Evolutionary conservation across 2,329 filamentous ascomycete genomes (phyloP), one percentile per base, ranked within the genome.

Genomic region (Neofusicoccum sp.): DNA sequence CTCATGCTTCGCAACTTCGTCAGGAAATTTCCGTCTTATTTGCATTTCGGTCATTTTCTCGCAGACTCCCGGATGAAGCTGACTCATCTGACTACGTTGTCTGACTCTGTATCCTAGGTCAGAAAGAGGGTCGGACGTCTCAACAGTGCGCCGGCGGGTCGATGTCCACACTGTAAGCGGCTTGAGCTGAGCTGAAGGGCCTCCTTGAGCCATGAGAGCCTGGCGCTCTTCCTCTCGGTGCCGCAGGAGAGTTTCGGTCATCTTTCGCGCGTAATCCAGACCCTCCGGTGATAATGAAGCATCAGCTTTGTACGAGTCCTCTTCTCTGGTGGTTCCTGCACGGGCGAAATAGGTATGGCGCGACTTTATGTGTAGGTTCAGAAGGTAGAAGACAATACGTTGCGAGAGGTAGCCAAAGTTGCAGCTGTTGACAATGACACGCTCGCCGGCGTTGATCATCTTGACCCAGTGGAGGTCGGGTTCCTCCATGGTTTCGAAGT

Each of bases 401-500:
- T 99, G 93, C 0, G 93, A 96, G 36, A 99, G 85, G 73, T 99
- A 99, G 70, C 93, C 94, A 76, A 99, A 98, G 73, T 90, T 93
- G 74, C 95, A 91, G 69, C 98, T 97, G 80, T 99, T 99, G 78
- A 98, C 94, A 70, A 94, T 90, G 73, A 99, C 90, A 68, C 92
- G 88, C 73, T 94, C 88, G 48, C 95, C 95, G 6, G 95, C 95
- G 70, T 99, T 99, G 75, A 98, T 96, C 94, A 99, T 97, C 81
- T 97, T 97, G 80, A 99, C 94, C 79, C 94, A 99, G 75, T 98
- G 97, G 66, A 99, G 84, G 68, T 98, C 93, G 34, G 85, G 84
- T 76, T 99, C 95, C 71, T 93, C 86, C 93, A 99, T 98, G 1
- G 92, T 96, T 79, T 99, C 93, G 70, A 97, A 99, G 64, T 94